Base-by-base conservation (phyloP, 768 basidiomycete species). In the Stropharia rugosoannulata region DNA sequence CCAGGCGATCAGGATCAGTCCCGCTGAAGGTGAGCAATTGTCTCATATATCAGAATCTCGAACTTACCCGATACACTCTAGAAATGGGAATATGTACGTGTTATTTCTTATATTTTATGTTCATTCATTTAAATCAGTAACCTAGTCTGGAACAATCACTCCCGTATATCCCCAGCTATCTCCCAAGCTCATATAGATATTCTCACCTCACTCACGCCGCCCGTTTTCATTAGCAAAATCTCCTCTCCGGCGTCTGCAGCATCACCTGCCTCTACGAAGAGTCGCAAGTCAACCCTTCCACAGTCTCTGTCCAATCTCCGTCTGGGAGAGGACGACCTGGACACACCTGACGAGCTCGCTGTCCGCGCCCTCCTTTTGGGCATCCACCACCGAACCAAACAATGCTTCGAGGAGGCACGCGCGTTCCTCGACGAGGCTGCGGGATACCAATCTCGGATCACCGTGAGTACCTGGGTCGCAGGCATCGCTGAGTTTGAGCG, bases 71-170 rank as follows among this genome's bases (percentile, higher is more conserved):
- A 25, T 50, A 25, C 47, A 47, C 1, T 43, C 0, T 57, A 87
- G 90, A 92, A 66, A 75, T 93, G 27, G 85, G 72, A 2, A 78
- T 91, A 49, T 90, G 89, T 90, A 63, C 74, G 2, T 9, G 2
- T 35, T 16, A 40, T 54, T 35, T 25, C 39, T 18, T 10, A 32
- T 29, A 32, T 46, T n/a, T 4, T 4, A 43, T 5, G 22, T 16
- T 15, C 22, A 37, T 5, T 42, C 18, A 32, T 42, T 12, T 5
- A 16, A 15, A 22, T 35, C 39, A 43, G 35, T 27, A 9, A 32
- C 54, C 35, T 60, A 90, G 89, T 92, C 70, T 92, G 90, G 90
- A 93, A 92, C 63, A 85, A 79, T 0, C 86, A 90, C 64, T 67
- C 80, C n/a, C 81, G 87, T 4, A 79, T 89, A 42, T 73, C 76